Evolutionary conservation across 129 eudicot species (phyloP), one percentile per base, ranked within the genome.

Genomic region (Glebionis coronaria): DNA sequence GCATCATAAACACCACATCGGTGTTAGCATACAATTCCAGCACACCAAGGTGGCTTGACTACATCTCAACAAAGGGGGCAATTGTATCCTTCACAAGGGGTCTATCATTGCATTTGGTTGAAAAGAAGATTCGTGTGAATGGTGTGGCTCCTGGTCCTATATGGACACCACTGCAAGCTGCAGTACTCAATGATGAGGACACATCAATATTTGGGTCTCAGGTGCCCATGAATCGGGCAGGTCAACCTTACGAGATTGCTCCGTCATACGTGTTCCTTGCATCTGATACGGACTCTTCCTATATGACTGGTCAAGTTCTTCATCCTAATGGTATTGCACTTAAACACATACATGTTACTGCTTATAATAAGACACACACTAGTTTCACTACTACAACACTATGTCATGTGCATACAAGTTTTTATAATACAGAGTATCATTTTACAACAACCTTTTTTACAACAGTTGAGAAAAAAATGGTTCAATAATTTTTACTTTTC

Each of bases 1-100:
- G 58, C 58, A 53, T 53, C 58, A 53, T 53, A 21, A 53, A 53
- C 58, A 53, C 58, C n/a, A 19, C 58, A 53, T 53, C 58, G 2
- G 58, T 53, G 19, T 3, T 3, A 16, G 58, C 58, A 7, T 40
- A 35, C 19, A 29, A 4, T 16, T 13, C 18, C 16, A 12, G 16
- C 58, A 28, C 28, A 2, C 35, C 35, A 53, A 18, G 21, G 0
- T 53, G 28, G 35, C 21, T 53, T 21, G 58, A 53, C 28, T 53
- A 53, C 12, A 53, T 28, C 0, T 21, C 58, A 13, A 53, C 58
- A 53, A 53, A 53, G 58, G 58, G 58, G 12, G 28, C 58, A 4
- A 53, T 53, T 6, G 28, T 53, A 16, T 53, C 58, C 0, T 53
- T 53, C 28, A 53, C 58, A 19, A 53, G 58, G 4, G 58, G 25